Base-by-base conservation (phyloP, 345 rosid species). In the Salix brachista region DNA sequence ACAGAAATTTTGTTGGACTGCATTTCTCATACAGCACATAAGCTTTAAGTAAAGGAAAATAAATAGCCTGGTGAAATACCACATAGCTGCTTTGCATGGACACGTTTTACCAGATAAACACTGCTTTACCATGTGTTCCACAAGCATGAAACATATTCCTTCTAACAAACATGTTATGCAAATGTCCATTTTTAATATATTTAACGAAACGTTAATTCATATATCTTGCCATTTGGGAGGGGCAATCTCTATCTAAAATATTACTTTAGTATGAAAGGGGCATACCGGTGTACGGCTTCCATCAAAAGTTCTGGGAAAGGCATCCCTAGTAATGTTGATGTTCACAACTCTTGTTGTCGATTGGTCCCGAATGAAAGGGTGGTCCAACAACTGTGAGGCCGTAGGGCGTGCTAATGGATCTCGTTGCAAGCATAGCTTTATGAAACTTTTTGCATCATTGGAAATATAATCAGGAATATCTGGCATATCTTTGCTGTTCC, bases 401-500 rank as follows among this genome's bases (percentile, higher is more conserved):
- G 94, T 81, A 69, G 99, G 98, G 52, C 99, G 98, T 23, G 87
- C 83, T 69, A 86, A 79, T 21, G 98, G 96, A 36, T 93, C 96
- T 44, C 99, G 90, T 71, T 93, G 99, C 85, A 96, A 83, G 82
- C 99, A 96, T 52, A 85, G 88, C 84, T 85, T 87, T 78, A 96
- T 73, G 75, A 96, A 93, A 82, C 68, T 82, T 82, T 90, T 93
- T 62, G 96, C 96, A 77, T 96, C 96, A 65, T 79, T 86, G n/a
- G 99, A 96, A 65, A 96, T 97, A 77, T 84, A 88, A 73, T 91
- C 90, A 50, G 99, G 99, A 76, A 96, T 91, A 50, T 91, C 94
- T 17, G 99, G 99, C 73, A 87, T 83, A 79, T 96, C 99, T 86
- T 84, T 91, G 85, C 98, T 93, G 87, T 93, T 96, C 78, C 99